These are phyloP conservation scores for Curvularia hawaiiensis DNA, from an alignment of 2,329 filamentous ascomycete genomes.

Conservation along the genomic window DNA sequence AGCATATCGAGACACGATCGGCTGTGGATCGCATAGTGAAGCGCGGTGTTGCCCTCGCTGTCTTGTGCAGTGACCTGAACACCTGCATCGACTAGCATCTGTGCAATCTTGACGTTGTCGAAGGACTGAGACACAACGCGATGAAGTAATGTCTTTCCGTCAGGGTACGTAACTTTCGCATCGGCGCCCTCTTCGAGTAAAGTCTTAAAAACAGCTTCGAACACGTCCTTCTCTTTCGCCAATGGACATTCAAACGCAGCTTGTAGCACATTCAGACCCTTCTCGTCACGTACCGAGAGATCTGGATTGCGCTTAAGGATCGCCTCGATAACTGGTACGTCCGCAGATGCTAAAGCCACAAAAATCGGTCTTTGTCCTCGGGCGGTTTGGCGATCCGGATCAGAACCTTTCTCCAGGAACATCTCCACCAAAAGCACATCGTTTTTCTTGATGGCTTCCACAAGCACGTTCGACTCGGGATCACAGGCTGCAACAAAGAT, in stretches of 20 bases:
- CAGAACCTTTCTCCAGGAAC: slow-evolving; percentile 39
- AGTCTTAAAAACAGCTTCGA: slow-evolving; percentile 28
- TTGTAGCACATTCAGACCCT: slow-evolving; percentile 35
- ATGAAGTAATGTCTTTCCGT: slow-evolving; percentile 41
- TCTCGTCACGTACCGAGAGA: slow-evolving; percentile 29
- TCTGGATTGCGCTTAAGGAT: slow-evolving; percentile 38
- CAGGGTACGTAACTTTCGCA: slow-evolving; percentile 25
- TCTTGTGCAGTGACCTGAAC: slow-evolving; percentile 32
- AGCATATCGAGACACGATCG: slow-evolving; percentile 32
- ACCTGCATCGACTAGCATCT: slow-evolving; percentile 30
- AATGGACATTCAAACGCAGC: slow-evolving; percentile 30
- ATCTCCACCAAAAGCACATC: slow-evolving; percentile 35
- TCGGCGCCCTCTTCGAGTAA: slow-evolving; percentile 35
- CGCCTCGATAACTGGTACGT: slow-evolving; percentile 30
- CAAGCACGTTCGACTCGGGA: slow-evolving; percentile 38
- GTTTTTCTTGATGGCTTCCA: slow-evolving; percentile 41
- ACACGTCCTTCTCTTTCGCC: slow-evolving; percentile 31
- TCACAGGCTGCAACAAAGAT: slow-evolving; percentile 42
- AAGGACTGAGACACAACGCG: slow-evolving; percentile 25
- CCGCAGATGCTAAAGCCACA: slow-evolving; percentile 35
- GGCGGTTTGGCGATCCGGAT: slow-evolving; percentile 33
- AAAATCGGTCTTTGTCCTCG: slow-evolving; percentile 36
- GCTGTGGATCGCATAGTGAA: slow-evolving; percentile 34
- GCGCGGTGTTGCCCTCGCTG: slow-evolving; percentile 31
- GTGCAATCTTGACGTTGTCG: slow-evolving; percentile 26